Evolutionary conservation across 73 alveolate species (phyloP), one percentile per base, ranked within the genome.

Genomic region (Chromera velia): DNA sequence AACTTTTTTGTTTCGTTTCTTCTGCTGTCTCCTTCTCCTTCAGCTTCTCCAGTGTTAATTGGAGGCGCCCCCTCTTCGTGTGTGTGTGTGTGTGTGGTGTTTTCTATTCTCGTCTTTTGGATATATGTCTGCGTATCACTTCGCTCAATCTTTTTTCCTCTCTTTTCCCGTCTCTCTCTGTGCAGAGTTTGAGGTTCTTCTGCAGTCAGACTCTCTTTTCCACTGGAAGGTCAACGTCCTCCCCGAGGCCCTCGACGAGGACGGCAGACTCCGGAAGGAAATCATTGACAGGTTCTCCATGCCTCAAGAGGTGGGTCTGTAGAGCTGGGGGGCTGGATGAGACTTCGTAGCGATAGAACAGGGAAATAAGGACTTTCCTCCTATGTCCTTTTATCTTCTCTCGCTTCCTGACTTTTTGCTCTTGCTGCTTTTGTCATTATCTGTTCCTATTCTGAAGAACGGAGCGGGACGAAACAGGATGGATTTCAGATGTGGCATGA

Each of bases 161-260:
- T 13, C 22, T 40, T 13, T 13, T 4, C 13, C 4, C 55, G 4
- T 40, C 13, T 13, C 22, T 40, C 55, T 40, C 22, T 40, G 55
- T 40, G 55, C 55, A 40, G 68, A 28, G 68, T 49, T 17, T 17
- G 68, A 17, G 26, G 26, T 49, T 17, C 4, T 17, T 1, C 22
- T 22, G 68, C 30, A 7, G 28, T 63, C n/a, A 29, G 79, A 72
- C 29, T 34, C 67, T 46, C 28, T 72, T 28, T 72, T 40, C 79
- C 79, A 72, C 79, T 72, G 79, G 79, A 33, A 32, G 40, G 79
- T 72, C 34, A 72, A 72, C 69, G 28, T 72, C 66, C 0, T 22
- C 26, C 64, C 75, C 32, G 75, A 32, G 64, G 29, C 64, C 55
- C 32, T 32, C 28, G 55, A 9, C 55, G 13, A 40, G 22, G 55